Conservation (phyloP, 164 flowering plant genomes). For the Amborella trichopoda region DNA sequence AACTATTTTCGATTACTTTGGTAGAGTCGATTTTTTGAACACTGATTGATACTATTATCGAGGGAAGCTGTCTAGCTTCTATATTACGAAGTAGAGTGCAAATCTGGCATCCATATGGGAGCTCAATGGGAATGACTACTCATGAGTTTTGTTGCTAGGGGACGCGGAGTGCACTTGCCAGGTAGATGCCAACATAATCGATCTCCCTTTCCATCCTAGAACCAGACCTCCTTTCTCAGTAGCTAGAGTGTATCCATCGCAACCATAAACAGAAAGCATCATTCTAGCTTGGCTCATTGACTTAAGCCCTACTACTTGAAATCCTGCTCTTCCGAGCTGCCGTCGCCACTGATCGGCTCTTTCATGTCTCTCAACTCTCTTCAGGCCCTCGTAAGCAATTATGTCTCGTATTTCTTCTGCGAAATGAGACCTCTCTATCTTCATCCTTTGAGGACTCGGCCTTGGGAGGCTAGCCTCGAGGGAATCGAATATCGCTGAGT, state of each 20-base stretch:
- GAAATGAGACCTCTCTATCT: constrained; percentile 34
- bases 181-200: constrained; percentile 51
- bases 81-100: too few relatives aligned
- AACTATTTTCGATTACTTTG: too few relatives aligned
- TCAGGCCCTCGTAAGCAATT: constrained; percentile 34
- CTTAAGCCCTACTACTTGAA: constrained; percentile 30
- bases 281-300: constrained; percentile 28
- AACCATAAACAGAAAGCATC: constrained; percentile 40
- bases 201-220: constrained; percentile 60
- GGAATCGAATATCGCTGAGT: constrained; percentile 53
- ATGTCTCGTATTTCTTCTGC: constrained; percentile 45
- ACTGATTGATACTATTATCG: too few relatives aligned
- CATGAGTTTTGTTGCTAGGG: too few relatives aligned
- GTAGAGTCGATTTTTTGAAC: too few relatives aligned
- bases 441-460: constrained; percentile 30
- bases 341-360: constrained; percentile 53
- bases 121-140: too few relatives aligned
- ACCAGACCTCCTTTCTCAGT: constrained; percentile 45
- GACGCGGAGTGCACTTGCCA: constrained; percentile 24
- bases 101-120: too few relatives aligned
- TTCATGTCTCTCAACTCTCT: constrained; percentile 50
- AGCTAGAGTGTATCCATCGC: constrained; percentile 44
- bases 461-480: constrained; percentile 40
- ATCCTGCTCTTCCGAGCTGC: constrained; percentile 43
- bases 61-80: too few relatives aligned